Base-by-base conservation (phyloP, 805 yeast genomes). In the Candida takata region DNA sequence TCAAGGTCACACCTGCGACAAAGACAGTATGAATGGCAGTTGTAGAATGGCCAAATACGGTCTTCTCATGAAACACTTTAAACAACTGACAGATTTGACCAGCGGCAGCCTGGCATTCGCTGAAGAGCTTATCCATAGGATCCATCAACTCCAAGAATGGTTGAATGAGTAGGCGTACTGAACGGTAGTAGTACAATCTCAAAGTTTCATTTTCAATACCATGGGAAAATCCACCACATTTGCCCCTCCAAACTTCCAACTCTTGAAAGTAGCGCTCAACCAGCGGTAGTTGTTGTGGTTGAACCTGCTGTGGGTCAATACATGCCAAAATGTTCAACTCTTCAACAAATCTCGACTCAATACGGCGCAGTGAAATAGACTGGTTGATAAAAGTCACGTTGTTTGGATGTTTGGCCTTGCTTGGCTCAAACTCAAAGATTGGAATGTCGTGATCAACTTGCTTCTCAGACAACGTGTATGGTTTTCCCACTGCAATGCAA, bases 71-170 rank as follows among this genome's bases (percentile, higher is more conserved):
- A 51, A 74, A 77, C 11, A 71, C 75, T 43, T 77, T 74, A 51
- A 76, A 74, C 18, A 77, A 60, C 44, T 74, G 81, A 49, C 84
- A 77, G 27, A 78, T 72, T 51, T 76, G 80, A 19, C 84, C 84
- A 1, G 84, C 82, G 17, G 82, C 83, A 3, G 79, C 79, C 49
- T 77, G 84, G 52, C 84, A 78, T 53, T 77, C 82, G 35, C 69
- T 64, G 51, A 78, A 77, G 21, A 78, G 56, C 31, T 72, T 62
- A 51, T 75, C 78, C 47, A 70, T 73, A 5, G 84, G 83, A 39
- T 73, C 74, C 46, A 78, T 55, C 6, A 75, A 55, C 47, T 77
- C 84, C 38, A 78, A 50, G 51, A 73, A 78, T 9, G 85, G 85
- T 49, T 77, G 84, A 35, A 78, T 68, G 41, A 78, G 54, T 32